Evolutionary conservation across 768 basidiomycete species (phyloP), one percentile per base, ranked within the genome.

Genomic region (Chalciporus pseudorubinellus): DNA sequence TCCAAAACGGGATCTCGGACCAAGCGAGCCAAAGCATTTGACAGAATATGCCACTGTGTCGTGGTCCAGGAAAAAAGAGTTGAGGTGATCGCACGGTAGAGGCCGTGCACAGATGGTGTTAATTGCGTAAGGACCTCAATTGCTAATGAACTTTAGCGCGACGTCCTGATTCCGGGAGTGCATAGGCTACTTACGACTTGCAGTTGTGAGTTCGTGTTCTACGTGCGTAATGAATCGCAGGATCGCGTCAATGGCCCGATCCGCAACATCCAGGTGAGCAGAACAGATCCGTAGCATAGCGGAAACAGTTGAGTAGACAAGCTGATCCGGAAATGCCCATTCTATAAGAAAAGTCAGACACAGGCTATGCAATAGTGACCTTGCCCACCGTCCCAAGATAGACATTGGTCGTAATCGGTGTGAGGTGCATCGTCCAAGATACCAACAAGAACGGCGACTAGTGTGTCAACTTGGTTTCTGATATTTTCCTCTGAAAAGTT

Each of bases 261-360:
- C 72, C 14, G 78, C 72, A 57, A 82, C 76, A 45, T 77, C 68
- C 0, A 72, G 65, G 67, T 85, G 75, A 16, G 72, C 65, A 39
- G 75, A 78, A 19, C 87, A 82, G 19, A 92, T 72, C 46, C 81
- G 76, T 40, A 95, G 74, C 8, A 92, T 72, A 11, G 91, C 87
- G 4, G 86, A 87, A 20, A 91, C 78, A 4, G 85, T 90, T 1
- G 87, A 84, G 62, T 77, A 89, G 1, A 89, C 85, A 36, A 95
- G 78, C 61, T 92, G 88, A 68, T 95, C 89, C 33, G 92, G 85
- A 28, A 91, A 75, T 3, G 91, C 80, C 91, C 91, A 93, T 57
- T 90, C 92, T 93, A 39, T n/a, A 33, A 24, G 16, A 24, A 12
- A 18, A 45, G n/a, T 34, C 19, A 24, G 6, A 33, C n/a, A 36